Evolutionary conservation across 2,329 filamentous ascomycete species (phyloP).

Genomic region (Fusarium aywerte): DNA sequence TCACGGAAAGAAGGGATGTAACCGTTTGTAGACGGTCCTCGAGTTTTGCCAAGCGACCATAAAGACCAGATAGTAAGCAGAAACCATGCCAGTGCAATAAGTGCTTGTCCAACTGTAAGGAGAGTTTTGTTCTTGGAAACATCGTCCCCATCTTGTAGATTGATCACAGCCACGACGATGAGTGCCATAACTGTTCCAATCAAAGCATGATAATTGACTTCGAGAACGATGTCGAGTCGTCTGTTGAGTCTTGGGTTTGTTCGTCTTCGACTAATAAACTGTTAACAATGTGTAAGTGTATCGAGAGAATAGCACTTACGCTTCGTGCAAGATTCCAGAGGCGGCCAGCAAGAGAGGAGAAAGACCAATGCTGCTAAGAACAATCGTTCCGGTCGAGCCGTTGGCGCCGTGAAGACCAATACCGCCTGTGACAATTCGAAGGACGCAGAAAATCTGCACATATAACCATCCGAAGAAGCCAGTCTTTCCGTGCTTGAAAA

Average conservation of each 20-base stretch:
- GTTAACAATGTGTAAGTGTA: not conserved
- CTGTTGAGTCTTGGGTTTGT: slow-evolving; percentile 17
- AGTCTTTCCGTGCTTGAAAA: slow-evolving; percentile 23
- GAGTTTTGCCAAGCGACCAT: slow-evolving; percentile 11
- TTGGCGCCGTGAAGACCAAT: slow-evolving; percentile 7
- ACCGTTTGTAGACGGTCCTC: not conserved
- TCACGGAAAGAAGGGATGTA: not conserved
- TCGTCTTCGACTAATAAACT: not conserved
- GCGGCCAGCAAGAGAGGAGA: slow-evolving; percentile 10
- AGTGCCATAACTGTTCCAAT: slow-evolving; percentile 12
- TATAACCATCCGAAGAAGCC: slow-evolving; percentile 16
- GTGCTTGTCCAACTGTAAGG: slow-evolving; percentile 4
- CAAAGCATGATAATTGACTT: slow-evolving; percentile 14
- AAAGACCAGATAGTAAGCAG: slow-evolving; percentile 6
- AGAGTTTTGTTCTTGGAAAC: slow-evolving; percentile 8
- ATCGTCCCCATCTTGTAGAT: not conserved
- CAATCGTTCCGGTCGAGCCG: slow-evolving; percentile 2
- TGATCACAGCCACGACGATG: slow-evolving; percentile 4
- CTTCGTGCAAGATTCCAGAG: slow-evolving; percentile 20
- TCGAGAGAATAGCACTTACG: not conserved
- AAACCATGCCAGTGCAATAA: slow-evolving; percentile 13
- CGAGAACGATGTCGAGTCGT: slow-evolving; percentile 13
- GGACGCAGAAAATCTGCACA: slow-evolving; percentile 15
- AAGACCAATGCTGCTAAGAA: slow-evolving; percentile 17
- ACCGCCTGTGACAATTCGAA: slow-evolving; percentile 6